A percentile compares a stretch with the other conserved stretches of the same genome.
phyloP scores from a whole-genome alignment of 1,284 basidiomycete genomes.

The Rhodotorula sp. region DNA sequence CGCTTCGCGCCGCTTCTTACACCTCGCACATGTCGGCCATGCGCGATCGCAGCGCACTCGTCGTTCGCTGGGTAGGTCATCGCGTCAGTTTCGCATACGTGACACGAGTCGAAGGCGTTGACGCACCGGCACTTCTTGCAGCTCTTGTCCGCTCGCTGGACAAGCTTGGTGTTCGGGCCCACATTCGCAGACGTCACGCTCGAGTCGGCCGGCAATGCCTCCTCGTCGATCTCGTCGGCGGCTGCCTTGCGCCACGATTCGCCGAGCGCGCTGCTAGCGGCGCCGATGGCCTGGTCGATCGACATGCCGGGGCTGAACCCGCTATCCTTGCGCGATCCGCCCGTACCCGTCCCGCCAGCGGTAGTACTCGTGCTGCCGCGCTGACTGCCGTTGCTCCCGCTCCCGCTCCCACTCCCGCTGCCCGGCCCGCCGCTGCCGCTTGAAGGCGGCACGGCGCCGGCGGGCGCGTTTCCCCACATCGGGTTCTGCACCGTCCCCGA shows the following conservation, averaged over 20 bases:
- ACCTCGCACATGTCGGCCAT: constrained; percentile 31
- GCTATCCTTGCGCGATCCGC: background rate
- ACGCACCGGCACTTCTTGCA: constrained; percentile 32
- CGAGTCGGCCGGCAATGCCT: background rate
- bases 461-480: too few species aligned
- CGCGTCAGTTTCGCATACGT: background rate
- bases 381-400: background rate
- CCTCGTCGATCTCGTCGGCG: background rate
- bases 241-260: background rate
- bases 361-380: background rate
- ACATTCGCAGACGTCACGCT: background rate
- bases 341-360: background rate
- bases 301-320: background rate
- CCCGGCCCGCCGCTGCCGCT: too few species aligned
- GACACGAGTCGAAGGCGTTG: background rate
- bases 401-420: background rate
- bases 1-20: constrained; percentile 28
- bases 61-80: constrained; percentile 12
- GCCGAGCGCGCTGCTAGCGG: background rate
- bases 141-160: constrained; percentile 29
- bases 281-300: background rate
- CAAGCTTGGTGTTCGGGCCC: constrained; percentile 8
- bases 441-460: too few species aligned
- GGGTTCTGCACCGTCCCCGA: too few species aligned
- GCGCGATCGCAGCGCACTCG: constrained; percentile 33